These are phyloP conservation scores for Ormosia emarginata DNA, from an alignment of 306 rosid genomes.

Conservation along the genomic window DNA sequence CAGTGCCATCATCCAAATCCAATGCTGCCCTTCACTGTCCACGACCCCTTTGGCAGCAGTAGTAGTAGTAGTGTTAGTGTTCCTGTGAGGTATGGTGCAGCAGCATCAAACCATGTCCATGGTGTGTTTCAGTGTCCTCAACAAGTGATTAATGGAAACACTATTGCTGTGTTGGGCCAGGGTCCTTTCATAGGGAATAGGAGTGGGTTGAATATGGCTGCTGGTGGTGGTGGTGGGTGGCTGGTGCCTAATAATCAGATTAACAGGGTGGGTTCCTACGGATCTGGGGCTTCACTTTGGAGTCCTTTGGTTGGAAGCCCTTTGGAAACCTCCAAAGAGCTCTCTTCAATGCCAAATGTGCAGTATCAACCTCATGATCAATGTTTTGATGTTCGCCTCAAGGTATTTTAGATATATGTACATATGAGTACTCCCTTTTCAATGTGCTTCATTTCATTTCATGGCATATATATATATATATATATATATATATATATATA, in stretches of 20 bases:
- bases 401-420: conserved; percentile 41
- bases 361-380: conserved; percentile 22
- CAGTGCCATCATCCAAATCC: background rate
- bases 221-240: conserved; percentile 3
- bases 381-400: conserved; percentile 43
- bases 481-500: no score
- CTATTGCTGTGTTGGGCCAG: conserved; percentile 20
- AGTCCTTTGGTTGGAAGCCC: conserved; percentile 25
- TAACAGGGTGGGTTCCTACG: conserved; percentile 22
- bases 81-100: conserved; percentile 42
- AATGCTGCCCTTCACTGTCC: background rate
- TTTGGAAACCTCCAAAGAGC: conserved; percentile 66
- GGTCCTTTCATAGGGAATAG: background rate
- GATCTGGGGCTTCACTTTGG: conserved; percentile 25
- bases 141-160: conserved; percentile 2
- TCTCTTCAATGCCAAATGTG: conserved; percentile 83
- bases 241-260: conserved; percentile 2
- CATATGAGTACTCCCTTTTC: background rate
- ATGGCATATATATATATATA: background rate
- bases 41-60: background rate
- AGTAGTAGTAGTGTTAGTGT: background rate
- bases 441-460: background rate
- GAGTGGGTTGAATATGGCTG: background rate
- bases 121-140: conserved; percentile 14
- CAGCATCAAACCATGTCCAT: conserved; percentile 19